A percentile compares a stretch with the other conserved stretches of the same genome.
phyloP scores from a whole-genome alignment of 179 eudicot species.

The Vitellaria paradoxa region DNA sequence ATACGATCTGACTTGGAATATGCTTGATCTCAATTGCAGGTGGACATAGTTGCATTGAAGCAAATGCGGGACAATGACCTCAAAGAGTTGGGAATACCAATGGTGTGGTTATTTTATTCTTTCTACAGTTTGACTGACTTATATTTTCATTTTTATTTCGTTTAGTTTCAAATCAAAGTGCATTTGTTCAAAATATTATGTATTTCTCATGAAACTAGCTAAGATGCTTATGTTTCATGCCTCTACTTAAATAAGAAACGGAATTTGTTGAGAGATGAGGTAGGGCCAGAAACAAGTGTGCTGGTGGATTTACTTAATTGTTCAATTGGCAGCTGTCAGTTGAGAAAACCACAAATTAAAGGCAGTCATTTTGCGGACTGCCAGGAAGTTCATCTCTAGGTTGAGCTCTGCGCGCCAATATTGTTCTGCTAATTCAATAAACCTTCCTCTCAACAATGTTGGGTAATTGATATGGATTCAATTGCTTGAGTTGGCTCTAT shows the following conservation, averaged over 20 bases:
- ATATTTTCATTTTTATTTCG: not conserved
- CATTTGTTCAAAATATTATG: not conserved
- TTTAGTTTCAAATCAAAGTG: not conserved
- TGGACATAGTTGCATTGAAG: conserved; percentile 37
- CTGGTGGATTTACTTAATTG: too few relatives aligned
- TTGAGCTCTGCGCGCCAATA: not conserved
- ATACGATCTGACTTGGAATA: not conserved
- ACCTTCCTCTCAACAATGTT: too few relatives aligned
- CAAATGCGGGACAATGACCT: conserved; percentile 41
- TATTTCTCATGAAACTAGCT: not conserved
- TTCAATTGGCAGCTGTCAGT: too few relatives aligned
- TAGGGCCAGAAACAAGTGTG: too few relatives aligned
- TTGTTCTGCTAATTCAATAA: not conserved
- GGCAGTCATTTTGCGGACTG: too few relatives aligned
- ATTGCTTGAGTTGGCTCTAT: too few relatives aligned
- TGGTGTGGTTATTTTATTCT: conserved; percentile 21
- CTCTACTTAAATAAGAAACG: not conserved
- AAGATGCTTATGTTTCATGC: not conserved
- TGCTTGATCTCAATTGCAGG: conserved; percentile 19
- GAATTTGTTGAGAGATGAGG: not conserved
- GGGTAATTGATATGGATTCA: too few relatives aligned
- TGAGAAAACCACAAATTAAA: too few relatives aligned
- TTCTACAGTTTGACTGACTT: not conserved
- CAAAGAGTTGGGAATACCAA: conserved; percentile 38
- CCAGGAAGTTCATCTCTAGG: too few relatives aligned